Base-by-base conservation (phyloP, 2,329 filamentous ascomycete genomes). In the Colletotrichum agaves region DNA sequence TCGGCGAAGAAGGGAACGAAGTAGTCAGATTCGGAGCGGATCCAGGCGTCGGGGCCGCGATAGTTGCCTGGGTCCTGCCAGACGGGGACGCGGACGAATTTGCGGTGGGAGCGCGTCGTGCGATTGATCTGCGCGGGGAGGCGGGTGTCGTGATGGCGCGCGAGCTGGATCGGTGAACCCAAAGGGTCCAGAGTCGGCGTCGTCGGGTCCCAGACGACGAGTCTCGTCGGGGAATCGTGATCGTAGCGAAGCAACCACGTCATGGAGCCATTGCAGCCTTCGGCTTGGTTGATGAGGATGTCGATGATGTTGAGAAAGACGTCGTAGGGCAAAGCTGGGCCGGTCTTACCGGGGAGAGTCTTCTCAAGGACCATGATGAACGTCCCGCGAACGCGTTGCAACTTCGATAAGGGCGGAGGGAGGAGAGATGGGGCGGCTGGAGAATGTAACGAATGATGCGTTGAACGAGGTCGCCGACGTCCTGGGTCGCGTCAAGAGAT, bases 1-100 rank as follows among this genome's bases (percentile, higher is more conserved):
- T 62, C 49, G 8, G 60, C 69, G 27, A 74, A 76, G 12, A 63
- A 71, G 7, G 53, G 35, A 17, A 74, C 55, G 57, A 74, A 77
- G 31, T 41, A 31, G n/a, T 63, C 60, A 13, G 37, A n/a, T 13
- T 50, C 10, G 0, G 47, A 23, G 15, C 47, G 47, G 23, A 50
- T 27, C 44, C 44, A 60, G 31, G 50, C 50, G n/a, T 63, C 60
- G 31, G 37, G 27, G 12, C 23, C 7, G 0, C 19, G 46, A 5
- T 19, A 27, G 19, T n/a, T 12, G 19, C 43, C 41, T 5, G 7
- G 17, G 19, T 41, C 5, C 13, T 31, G 10, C 41, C 21, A 4
- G 27, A 27, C 27, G 41, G 49, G 39, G 11, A 17, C 27, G 2
- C 59, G 41, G 12, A n/a, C 21, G 60, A 47, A 63, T 13, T 39